Percentiles rank a stretch among this genome's conserved stretches.
phyloP scores from a whole-genome alignment of 768 basidiomycete genomes.

The Suillus subaureus region DNA sequence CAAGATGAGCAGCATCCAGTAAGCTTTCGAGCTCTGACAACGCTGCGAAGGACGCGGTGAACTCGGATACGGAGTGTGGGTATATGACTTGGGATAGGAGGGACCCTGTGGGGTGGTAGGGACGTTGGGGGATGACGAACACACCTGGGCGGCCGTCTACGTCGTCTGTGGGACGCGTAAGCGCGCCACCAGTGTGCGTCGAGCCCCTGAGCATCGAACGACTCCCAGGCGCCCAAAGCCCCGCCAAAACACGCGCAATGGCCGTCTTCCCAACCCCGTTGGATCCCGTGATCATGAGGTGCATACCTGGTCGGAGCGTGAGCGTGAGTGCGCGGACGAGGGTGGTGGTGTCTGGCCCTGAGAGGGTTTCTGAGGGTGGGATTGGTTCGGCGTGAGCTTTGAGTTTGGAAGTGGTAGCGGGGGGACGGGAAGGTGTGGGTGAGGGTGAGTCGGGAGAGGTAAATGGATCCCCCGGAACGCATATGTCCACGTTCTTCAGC shows the following conservation, averaged over 20 bases:
- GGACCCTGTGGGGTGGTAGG: constrained; percentile 89
- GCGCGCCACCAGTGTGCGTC: not conserved
- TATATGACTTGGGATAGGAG: constrained; percentile 94
- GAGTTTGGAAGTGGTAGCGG: not conserved
- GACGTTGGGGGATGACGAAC: constrained; percentile 90
- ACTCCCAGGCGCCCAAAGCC: constrained; percentile 74
- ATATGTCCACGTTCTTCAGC: constrained; percentile 69
- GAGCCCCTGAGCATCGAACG: constrained; percentile 24
- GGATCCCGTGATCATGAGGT: constrained; percentile 90
- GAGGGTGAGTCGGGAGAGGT: not conserved
- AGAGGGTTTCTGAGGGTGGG: constrained; percentile 9
- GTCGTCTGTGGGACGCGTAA: constrained; percentile 29
- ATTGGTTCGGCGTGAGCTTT: not conserved
- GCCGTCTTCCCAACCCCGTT: constrained; percentile 94
- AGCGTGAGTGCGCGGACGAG: constrained; percentile 75
- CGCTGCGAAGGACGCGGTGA: constrained; percentile 37
- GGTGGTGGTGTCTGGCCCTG: constrained; percentile 24
- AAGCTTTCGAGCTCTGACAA: constrained; percentile 74
- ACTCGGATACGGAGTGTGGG: not conserved
- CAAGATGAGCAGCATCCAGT: constrained; percentile 79
- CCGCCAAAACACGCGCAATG: constrained; percentile 85
- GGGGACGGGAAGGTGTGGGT: not conserved
- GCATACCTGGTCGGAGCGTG: constrained; percentile 68
- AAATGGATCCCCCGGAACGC: constrained; percentile 45
- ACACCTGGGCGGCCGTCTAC: constrained; percentile 51